Base-by-base conservation (phyloP, 768 basidiomycete species). In the Phylloporus scabripes region DNA sequence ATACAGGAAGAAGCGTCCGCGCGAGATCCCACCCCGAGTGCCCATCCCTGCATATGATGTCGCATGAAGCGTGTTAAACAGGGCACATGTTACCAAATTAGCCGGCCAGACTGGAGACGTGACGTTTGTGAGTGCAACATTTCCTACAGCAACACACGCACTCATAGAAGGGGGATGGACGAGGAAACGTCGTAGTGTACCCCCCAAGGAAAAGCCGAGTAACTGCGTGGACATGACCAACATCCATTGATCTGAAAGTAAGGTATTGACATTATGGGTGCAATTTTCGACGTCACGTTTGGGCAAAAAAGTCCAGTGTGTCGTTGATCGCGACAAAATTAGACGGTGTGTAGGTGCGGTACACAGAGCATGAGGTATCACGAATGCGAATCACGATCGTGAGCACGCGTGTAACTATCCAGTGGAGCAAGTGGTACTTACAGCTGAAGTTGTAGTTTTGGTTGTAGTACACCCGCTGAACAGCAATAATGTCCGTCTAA, bases 1-100 rank as follows among this genome's bases (percentile, higher is more conserved):
- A 41, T 66, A 73, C 17, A 61, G 1, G 68, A 81, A 82, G 67
- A 80, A 81, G 14, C 72, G 68, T 51, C 74, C 76, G 32, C 81
- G 75, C 1, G 75, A 74, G 44, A 81, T 66, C 18, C 79, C 77
- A 11, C 73, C 75, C 5, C 64, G 70, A 12, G 45, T 58, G 6
- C 74, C 72, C 14, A 72, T 69, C 33, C 78, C 78, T 4, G 65
- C 51, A 48, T 76, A 76, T 14, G 56, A 48, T 45, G 79, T 74
- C 0, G 79, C 78, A 61, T 88, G 86, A 7, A 88, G 73, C 0
- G 85, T 88, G 54, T 88, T 87, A 64, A 85, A 86, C 3, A 87
- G 58, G 2, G 83, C 81, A 56, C 84, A 85, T 0, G 76, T 72
- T 11, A 87, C 86, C 5, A 88, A 72, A 34, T 81, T 81, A 49